Evolutionary conservation across 164 flowering plant species (phyloP).

Genomic region (Vitis labrusca): DNA sequence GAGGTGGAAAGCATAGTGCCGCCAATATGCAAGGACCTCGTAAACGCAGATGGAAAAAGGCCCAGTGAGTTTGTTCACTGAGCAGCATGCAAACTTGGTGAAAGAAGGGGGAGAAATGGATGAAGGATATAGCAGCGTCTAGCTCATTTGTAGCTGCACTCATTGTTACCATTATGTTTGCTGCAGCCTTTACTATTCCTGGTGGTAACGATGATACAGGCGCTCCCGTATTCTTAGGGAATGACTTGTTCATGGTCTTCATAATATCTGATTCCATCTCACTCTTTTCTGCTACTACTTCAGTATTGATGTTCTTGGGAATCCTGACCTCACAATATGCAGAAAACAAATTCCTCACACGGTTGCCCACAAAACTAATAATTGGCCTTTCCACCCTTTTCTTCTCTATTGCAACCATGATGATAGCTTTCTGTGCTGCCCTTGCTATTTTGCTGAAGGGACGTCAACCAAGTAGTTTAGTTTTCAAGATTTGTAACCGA

Average conservation of each 20-base stretch:
- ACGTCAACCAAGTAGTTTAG: background rate
- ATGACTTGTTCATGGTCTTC: constrained; percentile 8
- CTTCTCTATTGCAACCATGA: constrained; percentile 21
- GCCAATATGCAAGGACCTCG: background rate
- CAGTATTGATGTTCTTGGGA: constrained; percentile 17
- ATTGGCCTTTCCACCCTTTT: constrained; percentile 22
- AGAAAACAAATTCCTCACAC: constrained; percentile 15
- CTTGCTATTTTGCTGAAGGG: constrained; percentile 12
- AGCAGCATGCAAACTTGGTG: constrained; percentile 14
- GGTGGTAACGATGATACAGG: constrained; percentile 17
- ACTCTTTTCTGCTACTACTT: constrained; percentile 19
- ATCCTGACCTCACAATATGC: constrained; percentile 27
- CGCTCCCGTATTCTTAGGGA: background rate
- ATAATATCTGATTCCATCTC: constrained; percentile 17
- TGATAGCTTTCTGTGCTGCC: constrained; percentile 24
- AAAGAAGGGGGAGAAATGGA: constrained; percentile 23
- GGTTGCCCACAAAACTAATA: constrained; percentile 20
- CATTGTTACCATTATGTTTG: constrained; percentile 23
- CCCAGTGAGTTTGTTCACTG: constrained; percentile 25
- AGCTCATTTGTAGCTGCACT: constrained; percentile 22
- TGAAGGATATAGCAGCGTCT: constrained; percentile 15
- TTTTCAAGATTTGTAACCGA: too few relatives aligned
- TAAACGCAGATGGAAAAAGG: constrained; percentile 3
- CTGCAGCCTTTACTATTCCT: constrained; percentile 22
- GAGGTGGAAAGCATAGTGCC: constrained; percentile 31